Evolutionary conservation across 495 filamentous ascomycete species (phyloP), one percentile per base, ranked within the genome.

Genomic region (Penicillium tannophilum): DNA sequence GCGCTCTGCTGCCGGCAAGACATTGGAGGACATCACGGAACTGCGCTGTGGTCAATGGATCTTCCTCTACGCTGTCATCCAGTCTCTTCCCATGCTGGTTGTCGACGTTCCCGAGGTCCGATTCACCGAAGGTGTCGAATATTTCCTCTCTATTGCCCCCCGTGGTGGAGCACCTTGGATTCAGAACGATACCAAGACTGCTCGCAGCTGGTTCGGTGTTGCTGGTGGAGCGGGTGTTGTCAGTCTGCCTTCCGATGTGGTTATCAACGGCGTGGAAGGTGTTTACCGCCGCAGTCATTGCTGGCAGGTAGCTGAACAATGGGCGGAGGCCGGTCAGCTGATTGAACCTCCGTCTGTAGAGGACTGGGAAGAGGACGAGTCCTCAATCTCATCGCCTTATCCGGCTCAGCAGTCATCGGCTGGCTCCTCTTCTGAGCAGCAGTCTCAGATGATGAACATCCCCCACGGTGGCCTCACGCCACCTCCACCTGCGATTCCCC

Each of bases 71-170:
- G 89, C 88, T 24, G 85, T 96, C 14, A 79, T 98, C 12, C 93
- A 98, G 72, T 87, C 91, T 1, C 84, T 98, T 14, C 95, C 95
- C 1, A 85, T 97, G 80, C 78, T 97, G 5, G 89, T 95, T 2
- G 83, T 95, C 26, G 95, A 98, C 74, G 92, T 91, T 4, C 90
- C 90, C 2, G 89, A 85, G 11, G 72, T 96, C 42, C 82, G 82
- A 56, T 93, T 81, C 62, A 89, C 83, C 0, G 86, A 96, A 30
- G 88, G 86, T 4, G 92, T 96, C 11, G 95, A 97, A 71, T 96
- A 98, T 75, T 98, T 97, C 79, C 83, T 98, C n/a, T 98, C 93
- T 73, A 85, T 96, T 69, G 88, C 91, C 10, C 88, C 93, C 0
- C 87, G 89, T 63, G 89, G 90, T 20, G 87, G 87, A 59, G 80